Evolutionary conservation across 2,329 filamentous ascomycete genomes (phyloP), one percentile per base, ranked within the genome.

Genomic region (Exophiala alcalophila): DNA sequence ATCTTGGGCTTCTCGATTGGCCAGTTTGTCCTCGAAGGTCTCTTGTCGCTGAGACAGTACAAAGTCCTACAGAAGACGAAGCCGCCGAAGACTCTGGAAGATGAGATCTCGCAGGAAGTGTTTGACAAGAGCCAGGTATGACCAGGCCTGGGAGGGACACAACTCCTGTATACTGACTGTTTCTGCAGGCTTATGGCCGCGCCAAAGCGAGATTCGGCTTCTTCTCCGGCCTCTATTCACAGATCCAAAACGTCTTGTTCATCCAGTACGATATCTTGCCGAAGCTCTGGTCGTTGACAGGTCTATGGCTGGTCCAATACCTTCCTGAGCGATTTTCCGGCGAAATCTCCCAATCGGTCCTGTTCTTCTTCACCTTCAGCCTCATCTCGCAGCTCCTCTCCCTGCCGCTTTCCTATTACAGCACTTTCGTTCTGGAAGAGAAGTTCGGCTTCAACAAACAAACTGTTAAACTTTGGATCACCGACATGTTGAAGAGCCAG

Each of bases 381-480:
- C 66, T 94, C 59, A 77, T 94, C 58, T 84, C 89, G 57, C 87
- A 91, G 59, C 54, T 86, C 41, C 69, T 95, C 52, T 84, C 83
- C 44, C 71, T 97, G 39, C 92, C 92, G 3, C 78, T 82, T 47
- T 85, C 81, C 41, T 81, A 96, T 65, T 98, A 97, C 73, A 83
- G 90, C 69, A 92, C 88, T 9, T 98, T 98, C 61, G 86, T 97
- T 33, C 74, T 98, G 42, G 92, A 98, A 68, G 90, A 96, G 69
- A 86, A 88, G 63, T 98, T 94, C 59, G 92, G 92, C 35, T 98
- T 98, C 79, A 98, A 98, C 70, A 98, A 98, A 73, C 89, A 95
- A 74, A 97, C 92, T 0, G 72, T 88, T 41, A 82, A 81, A 65
- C 75, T 97, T 20, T 98, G 91, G 75, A 63, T 96, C 39, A 86